Base-by-base conservation (phyloP, 345 rosid genomes). In the Geranium brycei region DNA sequence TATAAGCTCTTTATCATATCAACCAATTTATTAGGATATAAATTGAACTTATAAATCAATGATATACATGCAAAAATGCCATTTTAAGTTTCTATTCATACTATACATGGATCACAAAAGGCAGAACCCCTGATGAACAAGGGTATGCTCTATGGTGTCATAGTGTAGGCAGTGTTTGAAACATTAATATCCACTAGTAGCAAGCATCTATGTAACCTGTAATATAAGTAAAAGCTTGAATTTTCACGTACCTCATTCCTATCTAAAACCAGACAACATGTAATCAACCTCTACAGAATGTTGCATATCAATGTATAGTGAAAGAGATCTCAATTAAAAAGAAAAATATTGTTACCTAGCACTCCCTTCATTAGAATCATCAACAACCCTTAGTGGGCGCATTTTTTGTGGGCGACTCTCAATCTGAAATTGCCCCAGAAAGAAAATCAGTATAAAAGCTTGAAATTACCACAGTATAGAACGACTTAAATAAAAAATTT, bases 321-420 rank as follows among this genome's bases (percentile, higher is more conserved):
- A 1, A 19, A 13, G 32, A 28, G n/a, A 60, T 60, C 41, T 67
- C 4, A 6, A 31, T 60, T 10, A 2, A 14, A 58, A 2, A 35
- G 55, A 35, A 30, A 51, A 63, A 23, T 14, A 19, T 53, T 51
- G 78, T 87, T 84, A 89, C 96, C 71, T 87, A 60, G 95, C 86
- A 69, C 78, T 80, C 59, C 95, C 98, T 68, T 82, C 77, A 72
- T 92, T 85, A 61, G 85, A 86, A 73, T 84, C 86, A 75, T 89
- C 97, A 60, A 87, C 90, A 59, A 90, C 83, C 81, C 95, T 78
- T 51, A 88, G 31, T 5, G 96, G 91, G 38, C 85, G 85, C 58
- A 80, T 73, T 76, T 77, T 79, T 66, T 83, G 96, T 4, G 99
- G 96, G 31, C 95, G 95, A 76, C 96, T 86, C 73, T 88, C 97